Base-by-base conservation (phyloP, 2,329 filamentous ascomycete genomes). In the Fusarium hostae region DNA sequence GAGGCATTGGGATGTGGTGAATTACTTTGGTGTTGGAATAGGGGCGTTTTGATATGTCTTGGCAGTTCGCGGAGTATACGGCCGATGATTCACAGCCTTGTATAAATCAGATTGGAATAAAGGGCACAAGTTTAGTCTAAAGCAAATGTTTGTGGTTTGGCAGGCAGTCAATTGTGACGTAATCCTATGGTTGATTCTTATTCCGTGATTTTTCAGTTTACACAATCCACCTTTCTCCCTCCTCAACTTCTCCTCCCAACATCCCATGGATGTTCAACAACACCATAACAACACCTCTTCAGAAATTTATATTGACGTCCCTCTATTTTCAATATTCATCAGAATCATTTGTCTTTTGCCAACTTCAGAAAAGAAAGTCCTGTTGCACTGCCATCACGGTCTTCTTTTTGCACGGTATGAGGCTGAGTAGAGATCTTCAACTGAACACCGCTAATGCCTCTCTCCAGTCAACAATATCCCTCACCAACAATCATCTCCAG, bases 401-500 rank as follows among this genome's bases (percentile, higher is more conserved):
- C 26, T 26, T 26, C 26, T 26, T 26, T 26, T 26, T 26, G 26
- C 26, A 26, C 26, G 24, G 43, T 30, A 58, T 32, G 55, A 10
- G 55, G 3, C 20, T 1, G 15, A 1, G 13, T 8, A 6, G 43
- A 39, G 55, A 22, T 12, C 16, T 9, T 5, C 4, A 15, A 1
- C 32, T 2, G 9, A 11, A 9, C 24, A 3, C 20, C 9, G 10
- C 32, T 24, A 12, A 37, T 1, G 15, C 1, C 13, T n/a, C 11
- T 24, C 2, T 9, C 30, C 22, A 58, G 43, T 26, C n/a, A 3
- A 13, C 8, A 28, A 24, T 8, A 8, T 30, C 8, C 18, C 22
- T 5, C 28, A 18, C 15, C 4, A 9, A 1, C 11, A 5, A 8
- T 22, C 15, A 22, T n/a, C 15, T 12, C 1, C 15, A 2, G 18